Evolutionary conservation across 352 stramenopile genomes (phyloP), one percentile per base, ranked within the genome.

Genomic region (Discostella stelligera): DNA sequence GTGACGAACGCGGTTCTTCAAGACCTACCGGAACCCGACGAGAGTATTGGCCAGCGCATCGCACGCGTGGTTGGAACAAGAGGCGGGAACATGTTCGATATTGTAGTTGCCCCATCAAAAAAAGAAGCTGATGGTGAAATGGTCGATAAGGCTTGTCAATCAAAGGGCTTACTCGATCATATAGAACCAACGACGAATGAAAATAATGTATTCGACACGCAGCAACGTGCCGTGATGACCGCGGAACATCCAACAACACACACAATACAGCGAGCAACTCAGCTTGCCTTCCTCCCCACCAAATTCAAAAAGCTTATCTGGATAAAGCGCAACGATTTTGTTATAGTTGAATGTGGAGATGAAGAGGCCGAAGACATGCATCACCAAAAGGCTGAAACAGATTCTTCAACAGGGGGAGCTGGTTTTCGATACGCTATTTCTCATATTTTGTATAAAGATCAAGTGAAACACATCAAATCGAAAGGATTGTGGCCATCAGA

Each of bases 261-360:
- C 3, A 70, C 10, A 32, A 13, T 64, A 10, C 60, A 56, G 63
- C 71, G 60, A 52, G 69, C 58, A 46, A 41, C 77, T 20, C 79
- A 85, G 49, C 83, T 99, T 63, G 97, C 96, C 25, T 97, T 98
- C 83, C 89, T 99, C 71, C 96, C 96, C 16, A 98, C 96, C 46
- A 98, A 98, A 78, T 99, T 98, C 85, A 94, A 95, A 71, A 99
- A 98, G 88, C 90, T 99, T 27, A 98, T 99, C 56, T 99, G 96
- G 96, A 95, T 99, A 56, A 98, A 98, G 87, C 91, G 96, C 59
- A 95, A 96, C 55, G 96, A 98, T 86, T 98, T 94, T 89, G 88
- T 99, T 11, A 98, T 99, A 60, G 95, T 98, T 5, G 56, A 89
- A 70, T 82, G 71, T 48, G 86, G 79, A 18, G 64, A 85, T 13